Base-by-base conservation (phyloP, 2,329 filamentous ascomycete species). In the Rhinocladiella similis region DNA sequence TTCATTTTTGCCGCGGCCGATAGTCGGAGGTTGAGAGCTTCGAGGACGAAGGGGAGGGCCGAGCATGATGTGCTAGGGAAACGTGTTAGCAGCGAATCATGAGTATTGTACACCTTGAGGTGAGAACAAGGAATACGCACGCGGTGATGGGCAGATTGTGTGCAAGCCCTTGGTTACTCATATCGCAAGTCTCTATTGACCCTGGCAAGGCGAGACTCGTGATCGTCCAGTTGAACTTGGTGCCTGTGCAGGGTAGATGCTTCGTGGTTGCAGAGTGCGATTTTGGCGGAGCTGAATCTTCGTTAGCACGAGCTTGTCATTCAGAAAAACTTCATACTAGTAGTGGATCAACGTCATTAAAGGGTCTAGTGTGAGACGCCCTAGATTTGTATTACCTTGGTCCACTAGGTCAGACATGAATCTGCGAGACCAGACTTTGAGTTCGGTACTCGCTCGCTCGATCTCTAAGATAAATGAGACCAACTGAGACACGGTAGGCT, bases 281-380 rank as follows among this genome's bases (percentile, higher is more conserved):
- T 12, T 12, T 10, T 9, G 29, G 10, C 29, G 29, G 29, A 33
- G 6, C 33, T 18, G 19, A 20, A n/a, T 47, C 10, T 33, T 33
- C 7, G 29, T 33, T 9, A 33, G 29, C 29, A 33, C 29, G 10
- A 25, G 22, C 22, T 25, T 25, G 22, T 47, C 22, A 4, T 13
- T 25, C 43, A 47, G 43, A 13, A 47, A 18, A 47, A 25, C 43
- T 47, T n/a, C 45, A 47, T 47, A 47, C 45, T 47, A 47, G 45
- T 47, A 47, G 45, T 47, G 45, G 45, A 47, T 14, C 45, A 47
- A 18, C 22, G 45, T 47, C 22, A 18, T 33, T 18, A 20, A 47
- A 35, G 22, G 45, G 22, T 47, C 7, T 47, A 14, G 45, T 14
- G 22, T 33, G n/a, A 10, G 45, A 16, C 19, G 10, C 22, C 5